Percentiles rank a stretch among this genome's conserved stretches.
These are phyloP conservation scores for Blastobotrys attinorum DNA, from an alignment of 805 yeast species.

Conservation along the genomic window DNA sequence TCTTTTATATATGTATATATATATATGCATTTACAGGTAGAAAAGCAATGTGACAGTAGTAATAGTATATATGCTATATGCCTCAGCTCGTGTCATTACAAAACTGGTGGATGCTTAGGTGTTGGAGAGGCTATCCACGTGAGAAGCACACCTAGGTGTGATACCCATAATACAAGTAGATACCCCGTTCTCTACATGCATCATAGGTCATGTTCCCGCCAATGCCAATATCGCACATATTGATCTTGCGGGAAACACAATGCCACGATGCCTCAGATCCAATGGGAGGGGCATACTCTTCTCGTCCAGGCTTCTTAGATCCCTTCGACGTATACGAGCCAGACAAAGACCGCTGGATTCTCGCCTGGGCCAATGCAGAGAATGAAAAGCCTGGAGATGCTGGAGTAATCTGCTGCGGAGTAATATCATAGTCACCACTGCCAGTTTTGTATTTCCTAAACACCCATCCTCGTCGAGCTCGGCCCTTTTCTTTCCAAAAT, in stretches of 20 bases:
- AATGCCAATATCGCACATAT: constrained; percentile 27
- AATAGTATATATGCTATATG: too few species aligned
- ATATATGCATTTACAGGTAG: too few species aligned
- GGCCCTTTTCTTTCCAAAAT: constrained; percentile 33
- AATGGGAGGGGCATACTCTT: constrained; percentile 2
- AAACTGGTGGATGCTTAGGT: too few species aligned
- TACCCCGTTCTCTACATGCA: constrained; percentile 24
- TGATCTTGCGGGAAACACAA: constrained; percentile 29
- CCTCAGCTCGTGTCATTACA: too few species aligned
- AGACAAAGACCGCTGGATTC: constrained; percentile 10
- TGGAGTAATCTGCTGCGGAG: constrained; percentile 8
- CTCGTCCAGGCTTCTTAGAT: not conserved
- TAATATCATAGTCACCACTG: constrained; percentile 3
- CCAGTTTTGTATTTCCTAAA: constrained; percentile 28
- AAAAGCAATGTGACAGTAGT: too few species aligned
- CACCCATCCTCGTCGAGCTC: constrained; percentile 79
- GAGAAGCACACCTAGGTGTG: too few species aligned
- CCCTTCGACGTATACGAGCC: too few species aligned
- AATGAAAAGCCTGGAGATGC: constrained; percentile 19
- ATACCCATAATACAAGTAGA: constrained; percentile 28
- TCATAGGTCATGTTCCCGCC: constrained; percentile 19
- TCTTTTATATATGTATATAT: too few species aligned
- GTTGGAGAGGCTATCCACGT: too few species aligned
- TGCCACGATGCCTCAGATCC: constrained; percentile 21
- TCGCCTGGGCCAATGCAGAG: constrained; percentile 20